Evolutionary conservation across 1,284 basidiomycete species (phyloP), one percentile per base, ranked within the genome.

Genomic region (Apiotrichum sp.): DNA sequence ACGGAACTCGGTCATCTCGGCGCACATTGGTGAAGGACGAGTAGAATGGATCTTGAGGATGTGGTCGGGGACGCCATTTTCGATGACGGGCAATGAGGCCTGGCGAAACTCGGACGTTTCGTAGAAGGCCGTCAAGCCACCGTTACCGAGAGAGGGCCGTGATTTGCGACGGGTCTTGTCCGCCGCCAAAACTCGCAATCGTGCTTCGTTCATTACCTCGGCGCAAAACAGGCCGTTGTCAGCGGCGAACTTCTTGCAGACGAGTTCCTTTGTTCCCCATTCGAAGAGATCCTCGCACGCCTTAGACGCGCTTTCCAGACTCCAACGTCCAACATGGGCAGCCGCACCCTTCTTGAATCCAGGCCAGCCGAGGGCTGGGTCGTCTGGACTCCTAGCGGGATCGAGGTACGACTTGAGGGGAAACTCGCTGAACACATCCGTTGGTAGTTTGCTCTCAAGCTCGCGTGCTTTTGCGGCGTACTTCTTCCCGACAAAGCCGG

Each of bases 211-310:
- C 39, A 73, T 57, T 8, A 73, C 43, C 47, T 71, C 65, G 9
- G 64, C 58, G 9, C 65, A 63, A 47, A 70, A 73, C 1, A 74
- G 38, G 7, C 67, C 54, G 16, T 56, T 53, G 56, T 69, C 68
- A 4, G 67, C 58, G 31, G 66, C 68, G 51, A 78, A 74, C 54
- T 68, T 68, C 58, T 67, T 73, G 39, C 58, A 64, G 3, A 76
- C 73, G 3, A 70, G 58, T 5, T 89, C 86, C 61, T 80, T 83
- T 45, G 88, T 84, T 0, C 89, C 90, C 90, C 90, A 93, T 68
- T 93, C 90, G 63, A 93, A 93, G 68, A 86, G 88, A 49, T 84
- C 79, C 71, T 93, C 90, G 75, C 89, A 93, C 1, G 85, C 78
- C 4, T 77, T 80, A 0, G 89, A 88, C 16, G 92, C 80, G 54